Conservation (phyloP, 2,329 filamentous ascomycete species). For the Xylariaceae sp. region DNA sequence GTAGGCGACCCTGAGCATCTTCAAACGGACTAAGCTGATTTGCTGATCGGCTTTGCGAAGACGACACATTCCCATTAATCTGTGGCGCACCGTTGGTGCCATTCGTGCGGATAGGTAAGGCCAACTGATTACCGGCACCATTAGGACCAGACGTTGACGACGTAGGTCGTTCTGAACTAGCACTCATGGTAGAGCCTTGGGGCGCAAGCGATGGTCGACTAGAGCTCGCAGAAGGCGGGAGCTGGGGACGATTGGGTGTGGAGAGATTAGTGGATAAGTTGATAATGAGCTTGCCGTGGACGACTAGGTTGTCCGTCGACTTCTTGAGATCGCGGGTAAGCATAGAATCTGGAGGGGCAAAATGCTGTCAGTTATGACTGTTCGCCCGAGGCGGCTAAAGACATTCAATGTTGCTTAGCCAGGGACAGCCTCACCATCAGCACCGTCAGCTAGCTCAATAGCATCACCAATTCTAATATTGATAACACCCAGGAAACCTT, state of each 20-base stretch:
- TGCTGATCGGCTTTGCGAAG: constrained; percentile 38
- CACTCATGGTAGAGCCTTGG: constrained; percentile 42
- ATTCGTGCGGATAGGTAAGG: constrained; percentile 43
- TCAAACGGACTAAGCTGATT: constrained; percentile 85
- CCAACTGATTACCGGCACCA: constrained; percentile 35
- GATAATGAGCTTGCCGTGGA: constrained; percentile 95
- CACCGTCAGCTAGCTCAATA: constrained; percentile 82
- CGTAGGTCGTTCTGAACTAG: constrained; percentile 48
- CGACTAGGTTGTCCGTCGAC: constrained; percentile 94
- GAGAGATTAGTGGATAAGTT: constrained; percentile 90
- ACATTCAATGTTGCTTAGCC: too few relatives aligned
- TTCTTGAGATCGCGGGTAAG: constrained; percentile 96
- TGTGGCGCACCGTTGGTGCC: constrained; percentile 39
- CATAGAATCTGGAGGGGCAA: constrained; percentile 76
- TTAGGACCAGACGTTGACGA: constrained; percentile 51
- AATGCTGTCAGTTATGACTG: constrained; percentile 17
- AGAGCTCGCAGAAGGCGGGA: constrained; percentile 36
- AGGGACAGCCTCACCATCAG: constrained; percentile 64
- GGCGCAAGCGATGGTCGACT: constrained; percentile 45
- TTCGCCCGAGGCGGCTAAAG: too few relatives aligned
- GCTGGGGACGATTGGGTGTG: constrained; percentile 55
- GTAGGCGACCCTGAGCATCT: constrained; percentile 88
- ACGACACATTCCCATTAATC: constrained; percentile 34
- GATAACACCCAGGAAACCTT: constrained; percentile 95
- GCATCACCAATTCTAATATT: constrained; percentile 95